phyloP scores from a whole-genome alignment of 768 basidiomycete species.

The Chalciporus piperatus region DNA sequence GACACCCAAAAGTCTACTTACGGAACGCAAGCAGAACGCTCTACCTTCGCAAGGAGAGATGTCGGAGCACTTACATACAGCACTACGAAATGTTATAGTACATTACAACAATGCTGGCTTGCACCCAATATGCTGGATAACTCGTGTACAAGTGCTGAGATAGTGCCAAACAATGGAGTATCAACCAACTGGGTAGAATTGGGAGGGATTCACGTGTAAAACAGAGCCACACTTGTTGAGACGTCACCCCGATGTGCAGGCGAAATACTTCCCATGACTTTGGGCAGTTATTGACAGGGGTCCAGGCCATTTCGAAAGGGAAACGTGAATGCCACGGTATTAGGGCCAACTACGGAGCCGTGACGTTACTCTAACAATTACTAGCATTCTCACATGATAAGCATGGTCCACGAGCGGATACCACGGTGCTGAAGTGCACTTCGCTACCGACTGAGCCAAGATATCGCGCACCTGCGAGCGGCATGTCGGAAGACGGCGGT shows the following conservation, averaged over 20 bases:
- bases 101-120: too few species aligned
- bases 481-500: neutral
- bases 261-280: neutral
- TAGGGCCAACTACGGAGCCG: conserved; percentile 6
- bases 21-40: too few species aligned
- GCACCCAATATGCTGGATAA: too few species aligned
- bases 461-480: neutral
- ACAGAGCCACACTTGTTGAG: too few species aligned
- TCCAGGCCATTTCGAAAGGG: neutral
- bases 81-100: too few species aligned
- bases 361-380: conserved; percentile 18
- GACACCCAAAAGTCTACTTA: too few species aligned
- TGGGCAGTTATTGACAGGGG: neutral
- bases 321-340: conserved; percentile 11
- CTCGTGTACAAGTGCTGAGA: too few species aligned
- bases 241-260: too few species aligned
- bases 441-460: conserved; percentile 3
- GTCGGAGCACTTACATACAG: too few species aligned
- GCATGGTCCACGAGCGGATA: conserved; percentile 1
- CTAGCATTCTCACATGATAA: conserved; percentile 11
- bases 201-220: neutral
- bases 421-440: conserved; percentile 11
- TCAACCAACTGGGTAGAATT: neutral
- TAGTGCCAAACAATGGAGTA: too few species aligned
- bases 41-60: too few species aligned